Evolutionary conservation across 805 yeast species (phyloP).

Genomic region (Cyberlindnera xylosilytica): DNA sequence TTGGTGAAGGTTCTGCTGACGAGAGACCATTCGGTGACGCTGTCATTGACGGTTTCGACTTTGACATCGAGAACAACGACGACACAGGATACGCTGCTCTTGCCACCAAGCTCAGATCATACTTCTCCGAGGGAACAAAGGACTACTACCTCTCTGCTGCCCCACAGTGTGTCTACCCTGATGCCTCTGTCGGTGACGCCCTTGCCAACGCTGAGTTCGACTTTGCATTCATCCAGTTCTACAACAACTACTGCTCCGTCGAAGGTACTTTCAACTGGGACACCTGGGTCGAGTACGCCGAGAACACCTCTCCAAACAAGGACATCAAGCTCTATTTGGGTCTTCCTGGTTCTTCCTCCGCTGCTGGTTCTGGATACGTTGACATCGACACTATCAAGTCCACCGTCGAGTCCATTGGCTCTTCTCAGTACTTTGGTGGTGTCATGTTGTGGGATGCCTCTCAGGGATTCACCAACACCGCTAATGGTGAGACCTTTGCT

Average conservation of each 20-base stretch:
- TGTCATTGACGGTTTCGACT: conserved; percentile 87
- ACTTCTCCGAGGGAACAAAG: conserved; percentile 53
- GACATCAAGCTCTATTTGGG: conserved; percentile 73
- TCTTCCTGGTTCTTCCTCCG: conserved; percentile 62
- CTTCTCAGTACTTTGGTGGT: conserved; percentile 78
- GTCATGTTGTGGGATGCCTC: conserved; percentile 92
- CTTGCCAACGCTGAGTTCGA: conserved; percentile 63
- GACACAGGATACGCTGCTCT: conserved; percentile 65
- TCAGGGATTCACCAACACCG: conserved; percentile 51
- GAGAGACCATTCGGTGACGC: conserved; percentile 70
- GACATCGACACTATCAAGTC: conserved; percentile 36
- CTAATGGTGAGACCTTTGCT: conserved; percentile 43
- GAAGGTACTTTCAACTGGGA: conserved; percentile 59
- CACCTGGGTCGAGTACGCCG: conserved; percentile 69
- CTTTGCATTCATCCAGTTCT: conserved; percentile 83
- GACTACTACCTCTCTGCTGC: conserved; percentile 79
- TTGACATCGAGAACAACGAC: conserved; percentile 74
- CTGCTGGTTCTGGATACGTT: conserved; percentile 60
- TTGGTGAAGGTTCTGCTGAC: conserved; percentile 55
- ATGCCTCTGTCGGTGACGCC: conserved; percentile 59
- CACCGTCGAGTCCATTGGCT: conserved; percentile 69
- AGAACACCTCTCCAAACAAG: conserved; percentile 56
- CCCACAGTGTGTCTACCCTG: conserved; percentile 91
- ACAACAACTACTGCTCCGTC: conserved; percentile 76
- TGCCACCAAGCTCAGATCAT: conserved; percentile 50